Percentiles rank a stretch among this genome's conserved stretches.
phyloP scores from a whole-genome alignment of 139 green algal species.

The Klebsormidium nitens region DNA sequence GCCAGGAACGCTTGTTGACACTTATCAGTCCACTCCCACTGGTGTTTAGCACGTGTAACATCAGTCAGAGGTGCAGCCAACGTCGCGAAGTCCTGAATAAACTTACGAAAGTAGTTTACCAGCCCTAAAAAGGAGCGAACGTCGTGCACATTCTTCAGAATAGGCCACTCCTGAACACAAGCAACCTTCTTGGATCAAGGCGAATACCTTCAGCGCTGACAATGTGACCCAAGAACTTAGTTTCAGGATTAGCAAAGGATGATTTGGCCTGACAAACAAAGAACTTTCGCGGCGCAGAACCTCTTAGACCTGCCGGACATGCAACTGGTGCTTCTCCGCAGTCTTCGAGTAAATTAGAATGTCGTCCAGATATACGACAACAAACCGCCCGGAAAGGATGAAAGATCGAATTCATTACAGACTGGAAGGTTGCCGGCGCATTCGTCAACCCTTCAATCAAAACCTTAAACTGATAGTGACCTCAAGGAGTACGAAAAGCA shows the following conservation, averaged over 20 bases:
- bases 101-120: slow-evolving; percentile 46
- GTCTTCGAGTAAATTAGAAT: slow-evolving; percentile 51
- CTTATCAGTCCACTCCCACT: not conserved
- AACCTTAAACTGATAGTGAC: slow-evolving; percentile 45
- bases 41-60: slow-evolving; percentile 1
- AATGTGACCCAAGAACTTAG: slow-evolving; percentile 47
- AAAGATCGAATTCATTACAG: slow-evolving; percentile 45
- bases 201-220: slow-evolving; percentile 31
- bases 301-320: slow-evolving; percentile 46
- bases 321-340: slow-evolving; percentile 43
- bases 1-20: slow-evolving; percentile 3
- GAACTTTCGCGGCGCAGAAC: slow-evolving; percentile 28
- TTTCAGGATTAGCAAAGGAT: slow-evolving; percentile 35
- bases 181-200: slow-evolving; percentile 29
- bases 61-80: slow-evolving; percentile 34
- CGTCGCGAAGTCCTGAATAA: slow-evolving; percentile 36
- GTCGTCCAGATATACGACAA: slow-evolving; percentile 63
- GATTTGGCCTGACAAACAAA: slow-evolving; percentile 47
- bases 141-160: not conserved
- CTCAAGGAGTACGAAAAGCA: slow-evolving; percentile 18
- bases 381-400: slow-evolving; percentile 27
- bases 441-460: slow-evolving; percentile 51
- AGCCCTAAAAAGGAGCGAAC: slow-evolving; percentile 26
- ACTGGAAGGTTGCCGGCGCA: slow-evolving; percentile 49
- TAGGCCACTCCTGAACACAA: not conserved